Evolutionary conservation across 352 stramenopile genomes (phyloP), one percentile per base, ranked within the genome.

Genomic region (Blastocystis sp.): DNA sequence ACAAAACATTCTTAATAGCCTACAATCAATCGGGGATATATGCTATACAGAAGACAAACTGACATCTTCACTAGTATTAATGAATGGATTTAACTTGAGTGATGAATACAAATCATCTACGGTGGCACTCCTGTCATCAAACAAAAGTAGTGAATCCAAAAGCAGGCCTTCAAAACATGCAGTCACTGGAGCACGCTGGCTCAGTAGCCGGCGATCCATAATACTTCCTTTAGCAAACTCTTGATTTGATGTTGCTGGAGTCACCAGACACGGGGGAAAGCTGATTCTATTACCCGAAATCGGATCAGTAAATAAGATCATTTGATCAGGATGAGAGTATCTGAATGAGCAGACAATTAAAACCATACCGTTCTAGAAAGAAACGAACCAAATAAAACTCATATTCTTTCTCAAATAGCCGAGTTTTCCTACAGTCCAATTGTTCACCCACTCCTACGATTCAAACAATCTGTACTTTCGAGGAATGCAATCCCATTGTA

Each of bases 391-490:
- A 18, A 18, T 66, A 68, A 2, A 85, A 45, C 20, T 62, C 26
- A 45, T 68, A 85, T 30, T 85, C 73, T 30, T 66, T 69, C 13
- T 68, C 73, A n/a, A 68, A 65, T 4, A 85, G 18, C 13, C 26
- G 59, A 30, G 37, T 62, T 47, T 65, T 66, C 47, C 73, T 85
- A 45, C 16, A 11, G 5, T 66, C 18, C 20, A 26, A 11, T 4
- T 9, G 7, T n/a, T 0, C 65, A 16, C 2, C 24, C 37, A 43
- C 16, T 18, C 65, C 26, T 41, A 85, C 73, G 26, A 45, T 13
- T 85, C 73, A 34, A 85, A 66, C 9, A 85, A 34, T 30, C 41
- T 68, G 56, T 85, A 85, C n/a, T 56, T 66, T 4, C 73, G 73
- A 64, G 73, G 73, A 45, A 85, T 56, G 9, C 30, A 85, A 13